Percentiles rank a stretch among this genome's conserved stretches.
Conservation (phyloP, 495 filamentous ascomycete genomes). For the Achaetomiella virescens region DNA sequence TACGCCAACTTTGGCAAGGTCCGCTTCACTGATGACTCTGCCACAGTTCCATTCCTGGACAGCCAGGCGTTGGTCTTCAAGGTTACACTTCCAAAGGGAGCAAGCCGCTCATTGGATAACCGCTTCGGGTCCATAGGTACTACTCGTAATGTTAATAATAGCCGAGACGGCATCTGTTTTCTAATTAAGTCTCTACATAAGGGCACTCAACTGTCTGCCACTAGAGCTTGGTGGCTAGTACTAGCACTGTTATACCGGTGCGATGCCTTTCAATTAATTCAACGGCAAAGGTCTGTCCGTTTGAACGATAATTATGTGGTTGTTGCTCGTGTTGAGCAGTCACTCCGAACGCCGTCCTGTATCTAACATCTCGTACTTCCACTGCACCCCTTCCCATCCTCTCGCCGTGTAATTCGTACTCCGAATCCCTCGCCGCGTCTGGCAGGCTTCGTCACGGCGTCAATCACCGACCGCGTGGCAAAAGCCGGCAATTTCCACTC, state of each 20-base stretch:
- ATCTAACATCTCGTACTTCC: constrained; percentile 8
- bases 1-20: constrained; percentile 57
- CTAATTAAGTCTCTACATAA: too few relatives aligned
- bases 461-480: constrained; percentile 8
- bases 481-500: constrained; percentile 6
- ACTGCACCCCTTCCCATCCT: constrained; percentile 11
- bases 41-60: constrained; percentile 56
- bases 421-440: constrained; percentile 9
- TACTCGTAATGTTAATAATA: too few relatives aligned
- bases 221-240: too few relatives aligned
- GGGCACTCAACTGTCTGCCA: too few relatives aligned
- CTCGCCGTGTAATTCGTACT: not conserved
- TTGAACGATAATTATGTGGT: too few relatives aligned
- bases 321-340: too few relatives aligned
- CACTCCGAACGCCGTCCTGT: too few relatives aligned
- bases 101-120: constrained; percentile 19
- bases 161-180: too few relatives aligned
- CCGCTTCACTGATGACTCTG: constrained; percentile 48
- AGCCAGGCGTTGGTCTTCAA: constrained; percentile 70
- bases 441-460: constrained; percentile 17
- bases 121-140: too few relatives aligned
- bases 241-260: too few relatives aligned
- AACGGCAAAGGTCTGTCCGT: too few relatives aligned
- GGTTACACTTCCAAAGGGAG: constrained; percentile 48
- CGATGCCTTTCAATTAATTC: too few relatives aligned